These are phyloP conservation scores for Astragalus glycyphyllos DNA, from an alignment of 306 rosid species.

Conservation along the genomic window DNA sequence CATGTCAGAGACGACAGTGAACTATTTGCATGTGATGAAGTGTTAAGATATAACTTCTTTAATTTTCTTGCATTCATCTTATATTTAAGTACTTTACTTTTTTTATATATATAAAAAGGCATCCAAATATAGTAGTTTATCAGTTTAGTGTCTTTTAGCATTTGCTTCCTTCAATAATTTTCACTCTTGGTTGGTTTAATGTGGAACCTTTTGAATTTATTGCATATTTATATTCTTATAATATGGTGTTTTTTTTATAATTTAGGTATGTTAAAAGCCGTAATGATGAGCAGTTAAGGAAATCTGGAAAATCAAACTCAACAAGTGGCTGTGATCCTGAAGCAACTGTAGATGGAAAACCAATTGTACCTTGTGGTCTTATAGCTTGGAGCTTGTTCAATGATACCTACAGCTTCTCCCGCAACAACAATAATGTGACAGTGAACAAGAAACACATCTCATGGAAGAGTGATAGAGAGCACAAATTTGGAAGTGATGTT, in stretches of 20 bases:
- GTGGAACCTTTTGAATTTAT: conserved; percentile 5
- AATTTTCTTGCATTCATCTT: conserved; percentile 21
- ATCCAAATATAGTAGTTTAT: background rate
- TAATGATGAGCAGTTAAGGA: conserved; percentile 81
- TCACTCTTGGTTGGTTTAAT: conserved; percentile 29
- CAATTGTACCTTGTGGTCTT: conserved; percentile 93
- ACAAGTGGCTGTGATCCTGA: conserved; percentile 75
- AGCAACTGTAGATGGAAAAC: conserved; percentile 40
- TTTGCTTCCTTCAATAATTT: conserved; percentile 15
- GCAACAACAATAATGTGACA: conserved; percentile 35
- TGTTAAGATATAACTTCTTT: conserved; percentile 19
- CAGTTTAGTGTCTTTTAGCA: conserved; percentile 1
- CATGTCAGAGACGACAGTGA: background rate
- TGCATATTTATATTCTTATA: conserved; percentile 4
- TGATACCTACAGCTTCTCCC: conserved; percentile 78
- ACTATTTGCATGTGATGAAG: conserved; percentile 19
- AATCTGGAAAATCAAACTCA: conserved; percentile 22
- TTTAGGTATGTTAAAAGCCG: conserved; percentile 94
- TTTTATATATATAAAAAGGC: background rate
- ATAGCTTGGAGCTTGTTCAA: conserved; percentile 99
- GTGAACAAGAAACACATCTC: conserved; percentile 82
- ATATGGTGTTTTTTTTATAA: conserved; percentile 12
- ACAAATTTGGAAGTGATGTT: conserved; percentile 86
- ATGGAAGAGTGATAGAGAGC: conserved; percentile 94
- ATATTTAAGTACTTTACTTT: background rate